Base-by-base conservation (phyloP, 2,329 filamentous ascomycete species). In the Fusarium armeniacum region DNA sequence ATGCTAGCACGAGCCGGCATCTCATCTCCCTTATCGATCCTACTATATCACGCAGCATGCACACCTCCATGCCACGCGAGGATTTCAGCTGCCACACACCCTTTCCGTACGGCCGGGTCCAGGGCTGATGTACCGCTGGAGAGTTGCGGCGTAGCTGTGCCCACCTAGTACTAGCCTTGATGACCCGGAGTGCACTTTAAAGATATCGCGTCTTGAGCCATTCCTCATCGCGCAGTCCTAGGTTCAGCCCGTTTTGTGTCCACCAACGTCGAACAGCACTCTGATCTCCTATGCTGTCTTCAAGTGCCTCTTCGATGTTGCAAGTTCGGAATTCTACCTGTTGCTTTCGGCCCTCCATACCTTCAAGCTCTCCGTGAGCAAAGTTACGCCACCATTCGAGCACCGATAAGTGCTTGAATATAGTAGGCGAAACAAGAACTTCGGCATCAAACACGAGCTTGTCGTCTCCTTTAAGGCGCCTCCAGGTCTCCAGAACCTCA, bases 241-340 rank as follows among this genome's bases (percentile, higher is more conserved):
- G 79, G 75, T 96, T 95, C 66, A 97, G 81, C 0, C 93, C 93
- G 72, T 96, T 95, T 69, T 85, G 83, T 26, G 92, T 91, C 95
- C 95, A 98, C 95, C 95, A 98, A 67, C 86, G 85, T 59, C 93
- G 84, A 20, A 97, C 93, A 38, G 87, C 86, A 69, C 90, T 88
- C 67, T 93, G 91, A 57, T 91, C 90, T 11, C 87, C 87, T 51
- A 95, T 87, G 24, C 93, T 93, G 77, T 97, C 94, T 78, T 98
- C 94, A 40, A 98, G 85, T 1, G 94, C 94, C 80, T 98, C 95
- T 78, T 98, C 94, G 65, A 98, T 96, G 78, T 97, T 94, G 78
- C 94, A 97, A 2, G 93, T 97, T 78, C 95, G 94, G 80, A 97
- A 98, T 79, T 97, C 93, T 28, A 98, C 94, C 54, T 88, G 86